Evolutionary conservation across 2,329 filamentous ascomycete species (phyloP).

Genomic region (Samsoniella hepiali): DNA sequence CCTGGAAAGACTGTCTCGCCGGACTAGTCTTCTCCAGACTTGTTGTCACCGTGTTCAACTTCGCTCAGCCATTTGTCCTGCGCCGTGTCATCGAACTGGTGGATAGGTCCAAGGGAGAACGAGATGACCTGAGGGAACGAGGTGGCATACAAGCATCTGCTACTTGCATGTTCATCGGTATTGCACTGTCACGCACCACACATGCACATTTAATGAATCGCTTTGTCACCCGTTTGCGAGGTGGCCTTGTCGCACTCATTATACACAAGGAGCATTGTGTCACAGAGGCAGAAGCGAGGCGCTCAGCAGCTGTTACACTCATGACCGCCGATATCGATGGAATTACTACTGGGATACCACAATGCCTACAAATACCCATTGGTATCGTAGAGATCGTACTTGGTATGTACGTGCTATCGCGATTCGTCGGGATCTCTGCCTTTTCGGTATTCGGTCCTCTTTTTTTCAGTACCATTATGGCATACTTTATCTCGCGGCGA

Average conservation of each 20-base stretch:
- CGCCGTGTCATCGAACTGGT: conserved; percentile 20
- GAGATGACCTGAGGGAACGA: not conserved
- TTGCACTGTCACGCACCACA: not conserved
- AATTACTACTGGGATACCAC: not conserved
- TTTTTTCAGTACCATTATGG: not conserved
- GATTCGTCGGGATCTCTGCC: not conserved
- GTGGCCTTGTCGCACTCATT: conserved; percentile 40
- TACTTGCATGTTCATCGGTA: not conserved
- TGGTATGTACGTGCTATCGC: conserved; percentile 6
- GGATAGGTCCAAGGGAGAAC: conserved; percentile 22
- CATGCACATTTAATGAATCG: conserved; percentile 20
- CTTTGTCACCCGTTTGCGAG: conserved; percentile 32
- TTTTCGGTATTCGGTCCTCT: not conserved
- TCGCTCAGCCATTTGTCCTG: not conserved
- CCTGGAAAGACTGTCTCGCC: conserved; percentile 20
- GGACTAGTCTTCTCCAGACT: not conserved
- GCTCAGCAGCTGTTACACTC: conserved; percentile 20
- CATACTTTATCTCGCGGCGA: not conserved
- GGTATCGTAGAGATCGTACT: not conserved
- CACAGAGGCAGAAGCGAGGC: conserved; percentile 28
- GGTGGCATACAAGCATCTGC: not conserved
- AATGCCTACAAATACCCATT: not conserved
- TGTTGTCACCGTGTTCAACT: conserved; percentile 1
- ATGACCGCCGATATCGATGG: conserved; percentile 13
- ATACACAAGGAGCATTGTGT: conserved; percentile 43